Evolutionary conservation across 1,284 basidiomycete genomes (phyloP), one percentile per base, ranked within the genome.

Genomic region (Vanrija sp.): DNA sequence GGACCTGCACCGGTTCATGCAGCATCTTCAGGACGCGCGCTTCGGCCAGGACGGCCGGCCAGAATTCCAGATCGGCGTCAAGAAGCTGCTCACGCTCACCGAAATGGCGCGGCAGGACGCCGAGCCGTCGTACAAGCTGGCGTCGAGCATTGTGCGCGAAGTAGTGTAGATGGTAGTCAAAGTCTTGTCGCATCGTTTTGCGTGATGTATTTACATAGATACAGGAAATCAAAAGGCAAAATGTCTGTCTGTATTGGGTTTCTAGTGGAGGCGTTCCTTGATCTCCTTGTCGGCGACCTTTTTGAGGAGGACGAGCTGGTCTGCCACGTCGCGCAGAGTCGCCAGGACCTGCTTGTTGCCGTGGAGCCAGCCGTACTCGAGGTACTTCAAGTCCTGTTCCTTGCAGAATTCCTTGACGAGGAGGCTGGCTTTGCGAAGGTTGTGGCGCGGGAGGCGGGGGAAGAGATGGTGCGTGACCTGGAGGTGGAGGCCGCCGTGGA

Each of bases 21-120:
- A 76, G 38, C 84, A 89, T 78, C 78, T 98, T 23, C 77, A 81
- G 25, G 84, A 89, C 55, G 89, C 91, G 1, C 90, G 90, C 12
- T 86, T 95, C 64, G 83, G 78, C 3, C 77, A 71, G 71, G 76
- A 82, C 7, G 82, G 82, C 18, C 78, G 79, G 45, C 61, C 60
- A 5, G 66, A 68, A 19, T 65, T 94, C 67, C 95, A 87, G 62
- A 87, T 98, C 52, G 96, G 95, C 6, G 86, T 99, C 68, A 98
- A 98, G 84, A 93, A 91, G 78, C 73, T 99, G 70, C 74, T 99
- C 68, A 92, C 87, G 55, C 83, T 91, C 60, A 83, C 94, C 21
- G 95, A 99, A 81, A 98, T 98, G 94, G 91, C 94, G 43, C 82
- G 94, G 67, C 92, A 98, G 78, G 95, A 93, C 71, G 89, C 89